Base-by-base conservation (phyloP, 805 yeast species). In the Clavispora santaluciae region DNA sequence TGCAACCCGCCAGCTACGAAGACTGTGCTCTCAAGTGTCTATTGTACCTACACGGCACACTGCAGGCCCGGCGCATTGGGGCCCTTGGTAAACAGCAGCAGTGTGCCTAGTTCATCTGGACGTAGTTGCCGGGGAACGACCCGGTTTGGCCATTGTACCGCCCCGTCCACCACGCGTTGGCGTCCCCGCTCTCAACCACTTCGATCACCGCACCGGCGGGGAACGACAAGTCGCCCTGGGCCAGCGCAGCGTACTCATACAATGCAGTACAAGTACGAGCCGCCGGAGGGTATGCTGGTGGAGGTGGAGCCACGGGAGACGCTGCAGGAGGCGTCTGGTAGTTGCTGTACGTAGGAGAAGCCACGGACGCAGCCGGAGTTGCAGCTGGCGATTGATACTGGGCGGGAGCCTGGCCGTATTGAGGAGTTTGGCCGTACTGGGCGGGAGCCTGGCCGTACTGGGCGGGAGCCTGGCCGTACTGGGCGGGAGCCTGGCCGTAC, bases 111-210 rank as follows among this genome's bases (percentile, higher is more conserved):
- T 79, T 79, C 51, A 87, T 61, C 60, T 85, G 91, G 21, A 93
- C 99, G 56, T 93, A 93, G 59, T 91, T 93, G 8, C 96, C 99
- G 5, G 99, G 99, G 70, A 95, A 93, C 9, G 82, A 84, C 43
- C 99, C 99, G 44, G 83, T 81, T 44, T 73, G 83, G 7, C 96
- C 97, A 53, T 88, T 86, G 47, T 76, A 68, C 29, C 73, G 66
- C 11, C 99, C 99, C 0, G 96, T 88, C 99, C 99, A 93, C 99
- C 99, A 93, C 5, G 95, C 99, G 55, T 87, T 88, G 39, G 81
- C 75, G 59, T 89, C 96, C 1, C 95, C 84, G 56, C 87, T 81
- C 57, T 88, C 86, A 3, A 89, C 78, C 44, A 93, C 73, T 53
- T 86, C 86, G 50, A 93, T 90, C 22, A 80, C 75, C 16, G 90